Percentiles rank a stretch among this genome's conserved stretches.
Evolutionary conservation across 352 stramenopile genomes (phyloP).

Genomic region (Globisporangium takayamanum): DNA sequence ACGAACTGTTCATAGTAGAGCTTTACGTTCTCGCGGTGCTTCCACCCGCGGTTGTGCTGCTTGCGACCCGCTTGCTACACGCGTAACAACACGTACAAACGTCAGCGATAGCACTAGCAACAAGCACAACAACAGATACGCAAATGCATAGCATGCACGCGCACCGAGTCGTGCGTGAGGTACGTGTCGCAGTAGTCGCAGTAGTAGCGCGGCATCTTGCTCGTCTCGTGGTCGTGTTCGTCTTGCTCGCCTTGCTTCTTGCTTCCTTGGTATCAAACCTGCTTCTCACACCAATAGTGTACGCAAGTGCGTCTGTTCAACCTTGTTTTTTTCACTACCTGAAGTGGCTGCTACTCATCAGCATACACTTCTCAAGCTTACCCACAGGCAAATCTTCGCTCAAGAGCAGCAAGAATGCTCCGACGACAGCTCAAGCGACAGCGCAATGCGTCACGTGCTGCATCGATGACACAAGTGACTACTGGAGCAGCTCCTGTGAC

Average conservation of each 20-base stretch:
- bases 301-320: no score
- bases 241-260: not conserved
- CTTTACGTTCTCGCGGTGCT: constrained; percentile 93
- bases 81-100: constrained; percentile 1
- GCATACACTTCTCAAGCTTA: no score
- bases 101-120: no score
- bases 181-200: constrained; percentile 95
- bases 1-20: constrained; percentile 90
- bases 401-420: constrained; percentile 6
- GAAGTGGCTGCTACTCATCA: no score
- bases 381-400: no score
- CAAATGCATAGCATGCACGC: not conserved
- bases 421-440: constrained; percentile 11
- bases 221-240: not conserved
- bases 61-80: constrained; percentile 85
- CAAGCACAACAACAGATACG: not conserved
- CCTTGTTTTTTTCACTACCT: no score
- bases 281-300: not conserved
- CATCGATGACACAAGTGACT: not conserved
- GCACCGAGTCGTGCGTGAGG: constrained; percentile 91
- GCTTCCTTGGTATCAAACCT: not conserved
- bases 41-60: constrained; percentile 93
- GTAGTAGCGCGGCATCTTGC: constrained; percentile 89
- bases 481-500: not conserved
- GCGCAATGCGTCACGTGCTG: constrained; percentile 2